Percentiles rank a stretch among this genome's conserved stretches.
Evolutionary conservation across 2,329 filamentous ascomycete genomes (phyloP).

Genomic region (Apiospora saccharicola): DNA sequence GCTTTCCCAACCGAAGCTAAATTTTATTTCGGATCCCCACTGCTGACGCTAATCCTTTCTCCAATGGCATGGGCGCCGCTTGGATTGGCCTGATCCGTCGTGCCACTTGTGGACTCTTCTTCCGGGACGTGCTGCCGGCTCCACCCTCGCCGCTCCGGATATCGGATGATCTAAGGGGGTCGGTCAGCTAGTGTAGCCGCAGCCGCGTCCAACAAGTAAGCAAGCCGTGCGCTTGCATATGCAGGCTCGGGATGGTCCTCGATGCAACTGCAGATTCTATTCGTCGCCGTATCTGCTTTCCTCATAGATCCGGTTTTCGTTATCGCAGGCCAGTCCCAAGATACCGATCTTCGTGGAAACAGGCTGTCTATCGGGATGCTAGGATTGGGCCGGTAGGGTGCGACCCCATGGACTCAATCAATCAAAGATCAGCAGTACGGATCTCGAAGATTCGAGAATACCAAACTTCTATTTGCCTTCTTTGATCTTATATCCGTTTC

Average conservation of each 20-base stretch:
- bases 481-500: neutral
- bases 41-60: neutral
- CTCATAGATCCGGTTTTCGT: too few species aligned
- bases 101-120: neutral
- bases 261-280: neutral
- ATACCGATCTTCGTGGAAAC: too few species aligned
- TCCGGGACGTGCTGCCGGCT: neutral
- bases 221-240: neutral
- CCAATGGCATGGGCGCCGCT: neutral
- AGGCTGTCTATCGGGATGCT: too few species aligned
- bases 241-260: neutral
- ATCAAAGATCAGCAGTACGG: too few species aligned
- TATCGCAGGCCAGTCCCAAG: too few species aligned
- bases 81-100: neutral
- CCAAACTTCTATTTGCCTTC: neutral
- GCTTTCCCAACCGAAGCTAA: constrained; percentile 6
- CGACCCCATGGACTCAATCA: too few species aligned
- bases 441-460: neutral
- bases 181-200: neutral
- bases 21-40: neutral
- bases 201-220: neutral
- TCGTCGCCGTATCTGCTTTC: too few species aligned
- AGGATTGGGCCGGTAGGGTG: too few species aligned
- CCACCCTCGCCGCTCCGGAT: constrained; percentile 16
- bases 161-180: neutral